phyloP scores from a whole-genome alignment of 495 filamentous ascomycete species.

The Hypoxylon lienhwacheense region DNA sequence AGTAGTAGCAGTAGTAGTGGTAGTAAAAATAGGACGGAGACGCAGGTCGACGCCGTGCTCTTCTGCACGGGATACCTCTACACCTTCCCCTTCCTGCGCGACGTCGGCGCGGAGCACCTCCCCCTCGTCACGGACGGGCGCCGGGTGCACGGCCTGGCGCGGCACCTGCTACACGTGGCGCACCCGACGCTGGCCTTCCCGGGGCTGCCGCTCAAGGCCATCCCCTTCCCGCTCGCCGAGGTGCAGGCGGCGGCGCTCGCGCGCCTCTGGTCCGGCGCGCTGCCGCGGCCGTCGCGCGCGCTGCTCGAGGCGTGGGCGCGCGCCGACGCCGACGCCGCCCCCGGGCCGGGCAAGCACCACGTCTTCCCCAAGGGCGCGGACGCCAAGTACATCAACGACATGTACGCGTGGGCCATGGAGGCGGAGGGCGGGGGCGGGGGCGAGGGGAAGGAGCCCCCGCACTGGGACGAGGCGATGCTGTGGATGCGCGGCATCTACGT shows the following conservation, averaged over 20 bases:
- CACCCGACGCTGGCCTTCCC: conserved; percentile 80
- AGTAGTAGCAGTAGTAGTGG: too few species aligned
- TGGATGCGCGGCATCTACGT: conserved; percentile 57
- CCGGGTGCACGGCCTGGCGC: conserved; percentile 68
- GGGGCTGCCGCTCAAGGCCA: conserved; percentile 72
- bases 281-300: conserved; percentile 60
- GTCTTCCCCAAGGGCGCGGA: conserved; percentile 67
- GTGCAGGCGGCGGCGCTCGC: conserved; percentile 77
- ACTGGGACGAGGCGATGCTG: conserved; percentile 66
- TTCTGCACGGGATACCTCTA: conserved; percentile 79
- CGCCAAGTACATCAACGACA: conserved; percentile 72
- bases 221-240: conserved; percentile 80
- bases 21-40: conserved; percentile 54
- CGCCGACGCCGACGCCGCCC: conserved; percentile 40
- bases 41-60: conserved; percentile 64
- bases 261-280: conserved; percentile 68
- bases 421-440: neutral
- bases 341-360: conserved; percentile 50
- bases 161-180: conserved; percentile 74
- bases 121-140: conserved; percentile 66
- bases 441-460: conserved; percentile 62
- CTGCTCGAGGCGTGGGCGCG: conserved; percentile 68
- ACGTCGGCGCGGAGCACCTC: too few species aligned
- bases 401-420: conserved; percentile 61
- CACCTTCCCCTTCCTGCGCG: conserved; percentile 66